Evolutionary conservation across 2,329 filamentous ascomycete genomes (phyloP), one percentile per base, ranked within the genome.

Genomic region (Ceratocystiopsis sp.): DNA sequence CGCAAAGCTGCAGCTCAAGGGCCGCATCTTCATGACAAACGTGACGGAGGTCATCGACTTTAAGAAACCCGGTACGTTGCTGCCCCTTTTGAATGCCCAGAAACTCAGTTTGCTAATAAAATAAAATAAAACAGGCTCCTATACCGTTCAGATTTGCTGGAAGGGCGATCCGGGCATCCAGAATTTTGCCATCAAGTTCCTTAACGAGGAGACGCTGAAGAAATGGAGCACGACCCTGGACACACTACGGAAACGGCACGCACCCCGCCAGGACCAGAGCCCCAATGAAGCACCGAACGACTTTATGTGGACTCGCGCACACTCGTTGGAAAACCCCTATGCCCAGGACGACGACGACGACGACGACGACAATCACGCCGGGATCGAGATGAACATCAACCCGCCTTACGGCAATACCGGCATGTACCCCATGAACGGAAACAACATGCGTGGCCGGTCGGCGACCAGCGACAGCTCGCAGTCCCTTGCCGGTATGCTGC

Each of bases 21-120:
- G 91, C 35, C 78, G 91, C 42, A 98, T 98, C 54, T 96, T 95
- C 64, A 96, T 98, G 87, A 86, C 87, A 52, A 98, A 98, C 56
- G 89, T 98, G 43, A 96, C 87, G 35, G 85, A 95, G 59, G 80
- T 94, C n/a, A 68, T 94, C 37, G 87, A 82, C 16, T 68, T 91
- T 46, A 78, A 80, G 41, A 94, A 87, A 60, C 84, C 85, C 61
- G 86, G 87, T 93, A 73, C 57, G 73, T 57, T 45, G 43, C 14
- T 38, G 10, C 9, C 34, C 34, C 15, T 8, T 17, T 16, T 32
- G 4, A n/a, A 21, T 39, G 29, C 19, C 2, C 25, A 4, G 25
- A 29, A 8, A 29, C 10, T 29, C 25, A 8, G 25, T 10, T 8
- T 11, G 25, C 25, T 29, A 29, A 29, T 8, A 21, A 21, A 21